phyloP scores from a whole-genome alignment of 768 basidiomycete genomes.

The Boletus tomentosulus region DNA sequence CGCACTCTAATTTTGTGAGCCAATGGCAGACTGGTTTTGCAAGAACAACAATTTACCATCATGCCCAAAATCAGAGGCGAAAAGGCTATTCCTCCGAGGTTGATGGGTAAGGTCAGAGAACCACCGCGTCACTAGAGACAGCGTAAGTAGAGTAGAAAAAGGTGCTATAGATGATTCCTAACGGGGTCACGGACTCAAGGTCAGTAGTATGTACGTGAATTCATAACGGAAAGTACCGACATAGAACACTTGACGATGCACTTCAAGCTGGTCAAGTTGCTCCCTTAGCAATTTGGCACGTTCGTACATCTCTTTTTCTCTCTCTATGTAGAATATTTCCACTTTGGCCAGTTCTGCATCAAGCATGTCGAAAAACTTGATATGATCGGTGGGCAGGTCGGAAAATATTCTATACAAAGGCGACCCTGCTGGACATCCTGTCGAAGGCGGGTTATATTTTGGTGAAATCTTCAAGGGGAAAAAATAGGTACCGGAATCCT shows the following conservation, averaged over 20 bases:
- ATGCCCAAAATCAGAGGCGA: constrained; percentile 13
- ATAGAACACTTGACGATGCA: constrained; percentile 56
- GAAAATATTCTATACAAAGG: constrained; percentile 47
- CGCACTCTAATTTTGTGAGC: neutral
- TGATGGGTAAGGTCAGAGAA: neutral
- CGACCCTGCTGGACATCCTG: constrained; percentile 21
- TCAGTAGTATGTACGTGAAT: neutral
- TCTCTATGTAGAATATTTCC: constrained; percentile 72
- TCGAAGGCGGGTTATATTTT: neutral
- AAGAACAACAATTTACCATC: constrained; percentile 4
- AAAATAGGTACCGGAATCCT: constrained; percentile 10
- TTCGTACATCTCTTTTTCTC: constrained; percentile 57
- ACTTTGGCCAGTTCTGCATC: constrained; percentile 81
- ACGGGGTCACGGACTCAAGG: neutral
- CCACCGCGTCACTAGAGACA: constrained; percentile 6
- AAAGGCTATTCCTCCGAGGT: neutral
- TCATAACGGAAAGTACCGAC: constrained; percentile 35
- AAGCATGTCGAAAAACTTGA: constrained; percentile 68
- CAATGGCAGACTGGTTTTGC: too few relatives aligned
- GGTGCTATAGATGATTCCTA: constrained; percentile 10
- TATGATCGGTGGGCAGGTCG: constrained; percentile 55
- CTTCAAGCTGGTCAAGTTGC: constrained; percentile 70
- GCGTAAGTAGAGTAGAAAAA: neutral
- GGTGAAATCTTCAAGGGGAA: neutral
- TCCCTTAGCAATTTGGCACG: constrained; percentile 47